phyloP scores from a whole-genome alignment of 768 basidiomycete genomes.

The Cytidiella melzeri region DNA sequence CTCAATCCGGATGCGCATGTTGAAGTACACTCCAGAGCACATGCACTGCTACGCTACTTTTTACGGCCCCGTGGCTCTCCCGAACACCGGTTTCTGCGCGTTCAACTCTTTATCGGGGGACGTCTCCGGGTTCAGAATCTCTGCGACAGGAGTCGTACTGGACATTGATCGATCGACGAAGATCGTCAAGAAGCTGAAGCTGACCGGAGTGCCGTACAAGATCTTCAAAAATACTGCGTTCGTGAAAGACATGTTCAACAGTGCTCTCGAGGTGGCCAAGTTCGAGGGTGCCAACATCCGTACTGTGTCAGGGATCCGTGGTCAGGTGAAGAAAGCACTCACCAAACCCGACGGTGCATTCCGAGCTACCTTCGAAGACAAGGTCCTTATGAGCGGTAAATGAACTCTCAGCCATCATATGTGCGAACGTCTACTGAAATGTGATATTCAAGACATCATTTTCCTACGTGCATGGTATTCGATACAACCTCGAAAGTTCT shows the following conservation, averaged over 20 bases:
- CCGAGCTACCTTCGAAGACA: constrained; percentile 97
- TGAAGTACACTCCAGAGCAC: constrained; percentile 99
- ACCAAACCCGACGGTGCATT: constrained; percentile 94
- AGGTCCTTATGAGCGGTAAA: constrained; percentile 91
- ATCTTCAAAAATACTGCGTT: constrained; percentile 99
- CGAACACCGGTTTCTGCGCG: constrained; percentile 96
- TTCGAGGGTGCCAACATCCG: constrained; percentile 97
- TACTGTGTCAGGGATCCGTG: constrained; percentile 93
- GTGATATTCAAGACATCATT: constrained; percentile 66
- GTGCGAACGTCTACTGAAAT: not conserved
- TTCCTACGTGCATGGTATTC: constrained; percentile 97
- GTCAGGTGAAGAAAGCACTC: constrained; percentile 94
- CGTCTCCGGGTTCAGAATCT: constrained; percentile 74
- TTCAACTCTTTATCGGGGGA: constrained; percentile 81
- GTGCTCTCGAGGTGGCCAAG: constrained; percentile 92
- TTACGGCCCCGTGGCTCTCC: constrained; percentile 86
- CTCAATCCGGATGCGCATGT: constrained; percentile 96
- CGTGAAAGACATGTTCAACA: constrained; percentile 94
- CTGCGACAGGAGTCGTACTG: constrained; percentile 91
- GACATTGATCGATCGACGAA: constrained; percentile 88
- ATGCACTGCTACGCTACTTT: constrained; percentile 99
- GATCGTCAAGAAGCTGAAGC: constrained; percentile 98
- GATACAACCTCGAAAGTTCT: constrained; percentile 90
- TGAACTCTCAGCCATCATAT: constrained; percentile 11
- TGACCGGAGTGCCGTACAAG: constrained; percentile 93